Percentiles rank a stretch among this genome's conserved stretches.
phyloP scores from a whole-genome alignment of 768 basidiomycete genomes.

The Hemileccinum rubropunctum region DNA sequence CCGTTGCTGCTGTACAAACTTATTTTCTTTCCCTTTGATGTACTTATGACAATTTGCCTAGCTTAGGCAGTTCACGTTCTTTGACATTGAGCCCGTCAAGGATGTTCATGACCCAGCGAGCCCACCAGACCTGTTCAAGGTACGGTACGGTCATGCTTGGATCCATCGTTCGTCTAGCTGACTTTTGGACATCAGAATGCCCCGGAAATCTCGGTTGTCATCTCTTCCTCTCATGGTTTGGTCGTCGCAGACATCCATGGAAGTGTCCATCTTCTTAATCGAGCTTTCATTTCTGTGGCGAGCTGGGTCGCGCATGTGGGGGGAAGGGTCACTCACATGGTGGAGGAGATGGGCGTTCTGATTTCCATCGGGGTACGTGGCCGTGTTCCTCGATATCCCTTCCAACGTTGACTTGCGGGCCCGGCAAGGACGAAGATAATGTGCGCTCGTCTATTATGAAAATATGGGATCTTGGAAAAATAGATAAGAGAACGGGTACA shows the following conservation, averaged over 20 bases:
- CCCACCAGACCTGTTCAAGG: constrained; percentile 78
- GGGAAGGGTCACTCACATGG: constrained; percentile 85
- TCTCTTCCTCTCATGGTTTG: constrained; percentile 61
- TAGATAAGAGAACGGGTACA: constrained; percentile 59
- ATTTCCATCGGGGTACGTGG: constrained; percentile 83
- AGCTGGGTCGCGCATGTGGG: constrained; percentile 81
- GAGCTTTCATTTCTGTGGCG: constrained; percentile 63
- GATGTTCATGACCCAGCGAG: constrained; percentile 75
- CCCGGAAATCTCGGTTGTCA: constrained; percentile 70
- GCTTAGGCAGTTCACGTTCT: constrained; percentile 93
- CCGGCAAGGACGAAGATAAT: constrained; percentile 67
- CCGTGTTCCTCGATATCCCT: background rate
- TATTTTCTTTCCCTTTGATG: background rate
- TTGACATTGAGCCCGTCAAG: constrained; percentile 72
- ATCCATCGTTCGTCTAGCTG: background rate
- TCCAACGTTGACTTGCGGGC: constrained; percentile 11
- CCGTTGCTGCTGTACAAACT: constrained; percentile 18
- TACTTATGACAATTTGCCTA: constrained; percentile 30
- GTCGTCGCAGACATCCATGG: constrained; percentile 87
- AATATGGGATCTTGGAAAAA: constrained; percentile 82
- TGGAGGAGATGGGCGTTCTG: constrained; percentile 74
- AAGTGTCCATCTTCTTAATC: constrained; percentile 71
- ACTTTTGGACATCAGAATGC: constrained; percentile 41
- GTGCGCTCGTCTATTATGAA: constrained; percentile 70
- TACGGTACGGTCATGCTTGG: constrained; percentile 40